Conservation (phyloP, 257 asterid species). For the Oldenlandia corymbosa region DNA sequence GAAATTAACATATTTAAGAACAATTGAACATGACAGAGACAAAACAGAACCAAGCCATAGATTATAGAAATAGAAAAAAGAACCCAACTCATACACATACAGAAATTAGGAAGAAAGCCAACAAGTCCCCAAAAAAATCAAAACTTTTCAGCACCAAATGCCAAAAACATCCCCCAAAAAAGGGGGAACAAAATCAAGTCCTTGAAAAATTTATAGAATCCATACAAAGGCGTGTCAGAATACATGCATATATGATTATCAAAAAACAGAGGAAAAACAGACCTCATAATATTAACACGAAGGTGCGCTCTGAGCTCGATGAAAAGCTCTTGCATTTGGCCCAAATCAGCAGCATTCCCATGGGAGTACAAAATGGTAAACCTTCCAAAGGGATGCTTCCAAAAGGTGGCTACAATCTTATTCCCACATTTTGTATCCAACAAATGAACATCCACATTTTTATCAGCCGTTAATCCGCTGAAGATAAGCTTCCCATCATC, state of each 20-base stretch:
- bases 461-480: conserved; percentile 78
- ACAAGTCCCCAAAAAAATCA: conserved; percentile 8
- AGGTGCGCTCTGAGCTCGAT: conserved; percentile 98
- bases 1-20: too few species aligned
- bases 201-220: conserved; percentile 13
- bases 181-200: too few species aligned
- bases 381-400: conserved; percentile 85
- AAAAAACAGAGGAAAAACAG: conserved; percentile 1
- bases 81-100: not conserved
- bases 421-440: conserved; percentile 76
- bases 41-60: not conserved
- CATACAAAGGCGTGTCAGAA: not conserved
- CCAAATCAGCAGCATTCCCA: conserved; percentile 99
- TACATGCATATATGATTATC: not conserved
- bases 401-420: conserved; percentile 79
- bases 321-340: conserved; percentile 96
- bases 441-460: conserved; percentile 79
- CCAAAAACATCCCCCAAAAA: conserved; percentile 13
- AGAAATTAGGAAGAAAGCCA: not conserved
- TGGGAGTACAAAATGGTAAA: conserved; percentile 88
- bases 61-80: not conserved
- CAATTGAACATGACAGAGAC: not conserved
- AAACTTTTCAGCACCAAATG: conserved; percentile 13
- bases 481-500: conserved; percentile 64
- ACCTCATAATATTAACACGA: conserved; percentile 96